Evolutionary conservation across 2,329 filamentous ascomycete species (phyloP), one percentile per base, ranked within the genome.

Genomic region (Phyllosticta citribraziliensis): DNA sequence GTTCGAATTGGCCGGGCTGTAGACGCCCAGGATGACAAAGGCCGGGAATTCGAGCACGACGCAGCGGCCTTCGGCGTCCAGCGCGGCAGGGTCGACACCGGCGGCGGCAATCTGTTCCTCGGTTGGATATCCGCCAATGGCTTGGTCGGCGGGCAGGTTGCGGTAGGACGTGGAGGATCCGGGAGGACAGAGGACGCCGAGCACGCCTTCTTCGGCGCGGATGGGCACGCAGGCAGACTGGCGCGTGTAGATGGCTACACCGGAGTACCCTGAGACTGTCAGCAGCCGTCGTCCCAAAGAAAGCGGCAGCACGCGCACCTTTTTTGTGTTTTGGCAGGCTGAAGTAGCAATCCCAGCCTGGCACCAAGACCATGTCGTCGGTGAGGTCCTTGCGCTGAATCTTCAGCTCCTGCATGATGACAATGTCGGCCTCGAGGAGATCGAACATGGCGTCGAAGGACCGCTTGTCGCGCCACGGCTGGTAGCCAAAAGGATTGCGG

Each of bases 291-390:
- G 20, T 10, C 20, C 8, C 9, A 17, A 1, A 53, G 52, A 17
- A 1, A 53, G 52, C 10, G 27, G 52, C 52, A 53, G 24, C 20
- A 24, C n/a, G 40, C 30, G 27, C 76, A 88, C 91, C 93, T 79
- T 97, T 97, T 74, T 97, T 97, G 70, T 95, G 82, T 71, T 87
- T 91, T 0, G 94, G 94, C 24, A 99, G 79, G 71, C 91, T 97
- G 75, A 97, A 97, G 75, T 88, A 96, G 65, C 92, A 92, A 72
- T 99, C 94, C 93, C 93, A 99, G 12, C 94, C 94, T 0, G 89
- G 86, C 0, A 97, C 85, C 35, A 97, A 79, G 10, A 97, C 92
- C 91, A 97, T 97, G 67, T 97, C 94, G 80, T 97, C 94, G 51
- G 81, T 82, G 1, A 99, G 79, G 67, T 97, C 92, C 71, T 96